Percentiles rank a stretch among this genome's conserved stretches.
Conservation (phyloP, 2,329 filamentous ascomycete species). For the Fusarium protoensiforme region DNA sequence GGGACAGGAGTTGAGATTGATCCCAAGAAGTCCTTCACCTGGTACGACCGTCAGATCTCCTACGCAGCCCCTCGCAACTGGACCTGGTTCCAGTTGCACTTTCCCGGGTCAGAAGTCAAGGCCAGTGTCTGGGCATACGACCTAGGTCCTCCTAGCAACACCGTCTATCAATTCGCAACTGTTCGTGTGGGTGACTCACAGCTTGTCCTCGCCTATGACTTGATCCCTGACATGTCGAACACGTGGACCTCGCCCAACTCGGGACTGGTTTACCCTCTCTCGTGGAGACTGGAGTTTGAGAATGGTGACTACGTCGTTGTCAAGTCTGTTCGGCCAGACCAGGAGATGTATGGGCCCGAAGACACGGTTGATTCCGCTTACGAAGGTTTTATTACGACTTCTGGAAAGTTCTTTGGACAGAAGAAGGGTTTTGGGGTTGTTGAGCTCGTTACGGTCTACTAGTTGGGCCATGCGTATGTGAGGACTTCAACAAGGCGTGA, state of each 20-base stretch:
- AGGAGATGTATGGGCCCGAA: not conserved
- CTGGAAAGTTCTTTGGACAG: not conserved
- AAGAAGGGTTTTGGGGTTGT: not conserved
- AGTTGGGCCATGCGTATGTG: not conserved
- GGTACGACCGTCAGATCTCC: not conserved
- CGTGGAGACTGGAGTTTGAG: not conserved
- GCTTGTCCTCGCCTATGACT: not conserved
- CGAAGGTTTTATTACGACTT: not conserved
- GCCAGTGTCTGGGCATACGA: not conserved
- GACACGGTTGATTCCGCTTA: not conserved
- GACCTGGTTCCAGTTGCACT: not conserved
- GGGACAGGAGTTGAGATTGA: not conserved
- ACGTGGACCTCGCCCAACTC: not conserved
- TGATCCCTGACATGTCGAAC: not conserved
- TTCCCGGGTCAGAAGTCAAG: not conserved
- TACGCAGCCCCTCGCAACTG: not conserved
- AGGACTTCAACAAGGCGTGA: too few species aligned
- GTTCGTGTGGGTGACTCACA: not conserved
- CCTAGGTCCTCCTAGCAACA: not conserved
- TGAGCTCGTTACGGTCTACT: not conserved
- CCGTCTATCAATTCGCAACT: not conserved
- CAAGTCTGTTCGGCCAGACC: not conserved
- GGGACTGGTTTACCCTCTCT: not conserved
- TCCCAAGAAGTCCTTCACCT: not conserved
- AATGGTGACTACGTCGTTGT: not conserved